phyloP scores from a whole-genome alignment of 2,329 filamentous ascomycete species.

The Fusarium musae region DNA sequence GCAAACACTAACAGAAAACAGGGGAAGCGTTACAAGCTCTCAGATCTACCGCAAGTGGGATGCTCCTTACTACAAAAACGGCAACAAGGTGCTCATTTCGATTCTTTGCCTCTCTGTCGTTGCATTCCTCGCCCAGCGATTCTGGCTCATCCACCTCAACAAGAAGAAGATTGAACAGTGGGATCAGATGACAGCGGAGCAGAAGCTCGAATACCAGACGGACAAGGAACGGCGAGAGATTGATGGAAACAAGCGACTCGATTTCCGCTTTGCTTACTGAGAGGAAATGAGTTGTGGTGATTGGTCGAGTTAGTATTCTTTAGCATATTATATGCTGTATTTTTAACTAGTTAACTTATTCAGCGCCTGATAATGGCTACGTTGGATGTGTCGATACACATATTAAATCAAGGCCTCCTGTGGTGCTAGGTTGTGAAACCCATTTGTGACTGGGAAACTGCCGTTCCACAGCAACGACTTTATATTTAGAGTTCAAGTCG shows the following conservation, averaged over 20 bases:
- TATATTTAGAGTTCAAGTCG: conserved; percentile 4
- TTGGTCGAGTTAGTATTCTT: background rate
- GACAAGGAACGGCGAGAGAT: conserved; percentile 56
- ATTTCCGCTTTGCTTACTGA: conserved; percentile 62
- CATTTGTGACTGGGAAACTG: background rate
- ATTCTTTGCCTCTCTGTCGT: conserved; percentile 61
- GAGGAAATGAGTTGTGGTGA: background rate
- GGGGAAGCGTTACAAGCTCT: conserved; percentile 53
- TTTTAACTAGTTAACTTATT: background rate
- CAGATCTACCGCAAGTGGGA: conserved; percentile 65
- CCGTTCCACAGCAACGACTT: background rate
- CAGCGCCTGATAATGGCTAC: background rate
- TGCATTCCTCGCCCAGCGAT: conserved; percentile 61
- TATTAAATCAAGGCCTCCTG: background rate
- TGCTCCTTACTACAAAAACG: conserved; percentile 65
- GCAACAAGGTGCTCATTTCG: conserved; percentile 67
- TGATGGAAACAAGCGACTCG: conserved; percentile 62
- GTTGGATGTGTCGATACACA: background rate
- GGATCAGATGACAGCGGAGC: conserved; percentile 57
- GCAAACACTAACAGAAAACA: conserved; percentile 17
- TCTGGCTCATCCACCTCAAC: conserved; percentile 58
- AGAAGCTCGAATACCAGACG: conserved; percentile 58
- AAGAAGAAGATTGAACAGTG: conserved; percentile 60
- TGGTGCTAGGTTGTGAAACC: background rate
- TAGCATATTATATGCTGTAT: background rate